Base-by-base conservation (phyloP, 192 early-diverging fungal species). In the Coemansia sp. region DNA sequence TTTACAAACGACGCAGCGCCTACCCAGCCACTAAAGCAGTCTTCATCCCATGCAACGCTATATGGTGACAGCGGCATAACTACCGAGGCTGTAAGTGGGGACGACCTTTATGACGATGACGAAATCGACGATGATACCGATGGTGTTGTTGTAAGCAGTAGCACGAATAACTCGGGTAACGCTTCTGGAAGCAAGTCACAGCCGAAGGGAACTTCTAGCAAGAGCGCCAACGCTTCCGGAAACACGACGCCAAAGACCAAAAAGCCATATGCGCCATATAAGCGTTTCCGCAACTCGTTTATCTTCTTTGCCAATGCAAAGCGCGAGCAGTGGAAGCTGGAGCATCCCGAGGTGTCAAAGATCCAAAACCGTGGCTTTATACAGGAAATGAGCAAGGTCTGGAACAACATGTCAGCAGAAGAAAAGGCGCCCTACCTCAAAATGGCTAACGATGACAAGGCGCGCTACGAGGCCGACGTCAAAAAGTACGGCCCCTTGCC, bases 241-340 rank as follows among this genome's bases (percentile, higher is more conserved):
- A 51, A 34, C 62, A 41, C 55, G 41, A 62, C 34, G 18, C 37
- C 59, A 15, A 64, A 55, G 34, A 43, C 49, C 55, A 51, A 57
- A 23, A 62, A 55, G 46, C 24, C 40, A 2, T 54, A 57, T 43
- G 67, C 64, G 13, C 59, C 57, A 2, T 78, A 71, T 59, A 78
- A 78, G 44, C 68, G 75, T 6, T 78, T 78, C 59, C 58, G 75
- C 47, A 78, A 78, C 49, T 78, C 75, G 49, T 78, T 78, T 48
- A 78, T 78, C 17, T 78, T 70, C 58, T 78, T 78, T 68, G 75
- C 68, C 37, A 78, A 78, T 45, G 75, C 71, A 48, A 52, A 60
- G 8, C 75, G 75, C 50, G 65, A 65, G 62, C 62, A 67, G 39
- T 69, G 67, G 59, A 58, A 27, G 42, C 69, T 33, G 13, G 64